Conservation (phyloP, 2,329 filamentous ascomycete genomes). For the Aspergillus ochraceoroseus region DNA sequence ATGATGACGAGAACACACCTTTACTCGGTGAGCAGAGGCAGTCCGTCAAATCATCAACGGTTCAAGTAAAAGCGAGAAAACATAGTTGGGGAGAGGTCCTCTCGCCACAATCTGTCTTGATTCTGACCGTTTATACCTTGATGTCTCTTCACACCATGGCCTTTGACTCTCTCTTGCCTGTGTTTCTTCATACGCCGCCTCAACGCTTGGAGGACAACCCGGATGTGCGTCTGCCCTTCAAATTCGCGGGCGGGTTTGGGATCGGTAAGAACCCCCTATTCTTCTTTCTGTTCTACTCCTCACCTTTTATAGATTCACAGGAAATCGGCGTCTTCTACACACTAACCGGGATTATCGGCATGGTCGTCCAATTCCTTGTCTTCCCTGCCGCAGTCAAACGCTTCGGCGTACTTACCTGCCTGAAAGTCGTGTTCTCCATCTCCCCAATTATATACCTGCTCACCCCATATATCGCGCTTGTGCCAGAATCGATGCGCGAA, state of each 20-base stretch:
- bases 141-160: constrained; percentile 77
- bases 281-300: background rate
- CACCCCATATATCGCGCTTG: constrained; percentile 73
- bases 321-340: constrained; percentile 83
- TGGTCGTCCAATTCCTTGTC: constrained; percentile 76
- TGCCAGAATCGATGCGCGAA: constrained; percentile 52
- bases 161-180: constrained; percentile 81
- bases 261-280: constrained; percentile 38
- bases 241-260: constrained; percentile 79
- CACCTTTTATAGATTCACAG: constrained; percentile 52
- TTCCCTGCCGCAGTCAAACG: constrained; percentile 71
- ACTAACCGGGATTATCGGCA: constrained; percentile 71
- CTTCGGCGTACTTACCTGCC: constrained; percentile 70
- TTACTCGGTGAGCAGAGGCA: constrained; percentile 26
- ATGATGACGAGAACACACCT: constrained; percentile 28
- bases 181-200: constrained; percentile 75
- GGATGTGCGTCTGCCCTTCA: constrained; percentile 63
- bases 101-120: constrained; percentile 66
- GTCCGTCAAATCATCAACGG: constrained; percentile 15
- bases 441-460: constrained; percentile 73
- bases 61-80: constrained; percentile 20
- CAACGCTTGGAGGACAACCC: constrained; percentile 53
- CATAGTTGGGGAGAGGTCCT: constrained; percentile 61
- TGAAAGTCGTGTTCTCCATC: constrained; percentile 60
- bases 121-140: constrained; percentile 71